Percentiles rank a stretch among this genome's conserved stretches.
phyloP scores from a whole-genome alignment of 371 early-diverging fungal genomes.

The Actinomucor elegans region DNA sequence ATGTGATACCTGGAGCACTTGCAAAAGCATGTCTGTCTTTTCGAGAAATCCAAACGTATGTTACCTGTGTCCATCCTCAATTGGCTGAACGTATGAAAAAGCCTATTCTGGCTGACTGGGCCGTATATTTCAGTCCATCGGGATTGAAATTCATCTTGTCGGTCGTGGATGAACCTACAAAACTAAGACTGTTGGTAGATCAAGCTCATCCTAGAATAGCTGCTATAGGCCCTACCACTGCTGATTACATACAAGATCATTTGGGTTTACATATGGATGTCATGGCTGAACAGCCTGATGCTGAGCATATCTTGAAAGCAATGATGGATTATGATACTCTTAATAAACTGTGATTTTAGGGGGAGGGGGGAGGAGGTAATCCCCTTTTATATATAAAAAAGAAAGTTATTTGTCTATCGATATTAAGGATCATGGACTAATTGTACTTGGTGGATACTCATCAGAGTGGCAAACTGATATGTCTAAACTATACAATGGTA shows the following conservation, averaged over 20 bases:
- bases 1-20: conserved; percentile 40
- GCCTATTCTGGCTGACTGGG: conserved; percentile 31
- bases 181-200: neutral
- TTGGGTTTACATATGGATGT: conserved; percentile 24
- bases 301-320: conserved; percentile 31
- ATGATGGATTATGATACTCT: conserved; percentile 16
- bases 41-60: conserved; percentile 44
- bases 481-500: too few relatives aligned
- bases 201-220: conserved; percentile 25
- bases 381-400: too few relatives aligned
- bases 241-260: conserved; percentile 24
- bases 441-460: too few relatives aligned
- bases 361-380: too few relatives aligned
- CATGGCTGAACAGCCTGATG: conserved; percentile 44
- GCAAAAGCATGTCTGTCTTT: conserved; percentile 21
- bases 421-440: too few relatives aligned
- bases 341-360: too few relatives aligned
- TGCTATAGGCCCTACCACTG: conserved; percentile 59
- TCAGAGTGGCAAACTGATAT: too few relatives aligned
- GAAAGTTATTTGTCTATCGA: too few relatives aligned
- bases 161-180: neutral
- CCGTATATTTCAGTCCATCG: conserved; percentile 63
- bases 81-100: conserved; percentile 8
- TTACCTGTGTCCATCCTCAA: conserved; percentile 33
- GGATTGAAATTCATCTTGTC: conserved; percentile 44